These are phyloP conservation scores for Didymella exigua DNA, from an alignment of 2,329 filamentous ascomycete genomes.

Conservation along the genomic window DNA sequence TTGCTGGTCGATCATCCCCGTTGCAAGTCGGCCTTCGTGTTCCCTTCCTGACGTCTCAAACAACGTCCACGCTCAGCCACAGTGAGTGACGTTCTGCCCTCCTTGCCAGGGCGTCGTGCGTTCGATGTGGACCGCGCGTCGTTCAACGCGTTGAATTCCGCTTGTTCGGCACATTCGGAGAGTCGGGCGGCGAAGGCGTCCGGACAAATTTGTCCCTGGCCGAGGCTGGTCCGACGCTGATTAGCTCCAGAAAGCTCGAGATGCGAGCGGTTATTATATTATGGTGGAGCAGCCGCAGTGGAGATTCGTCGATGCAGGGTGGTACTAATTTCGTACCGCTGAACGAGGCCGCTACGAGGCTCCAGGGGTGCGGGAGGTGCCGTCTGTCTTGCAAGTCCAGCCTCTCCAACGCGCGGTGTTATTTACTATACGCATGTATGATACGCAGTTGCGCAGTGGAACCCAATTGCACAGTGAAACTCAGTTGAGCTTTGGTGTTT, in stretches of 20 bases:
- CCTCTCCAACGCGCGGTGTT: not conserved
- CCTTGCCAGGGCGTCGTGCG: not conserved
- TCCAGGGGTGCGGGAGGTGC: not conserved
- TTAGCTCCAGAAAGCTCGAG: not conserved
- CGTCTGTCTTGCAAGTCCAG: not conserved
- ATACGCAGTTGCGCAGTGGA: slow-evolving; percentile 7
- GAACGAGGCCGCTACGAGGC: not conserved
- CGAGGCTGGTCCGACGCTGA: not conserved
- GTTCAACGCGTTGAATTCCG: not conserved
- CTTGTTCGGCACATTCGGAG: not conserved
- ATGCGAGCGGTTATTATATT: not conserved
- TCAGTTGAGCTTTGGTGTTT: slow-evolving; percentile 4
- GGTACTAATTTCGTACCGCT: not conserved
- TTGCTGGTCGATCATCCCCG: not conserved
- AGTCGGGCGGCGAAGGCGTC: not conserved
- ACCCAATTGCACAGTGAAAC: not conserved
- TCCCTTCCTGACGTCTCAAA: not conserved
- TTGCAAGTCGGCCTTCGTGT: too few species aligned
- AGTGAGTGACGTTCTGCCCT: not conserved
- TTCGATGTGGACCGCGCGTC: slow-evolving; percentile 1
- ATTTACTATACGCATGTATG: not conserved
- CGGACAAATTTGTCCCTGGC: not conserved
- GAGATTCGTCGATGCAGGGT: not conserved
- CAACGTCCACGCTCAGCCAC: not conserved
- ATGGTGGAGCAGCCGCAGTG: not conserved